Evolutionary conservation across 495 filamentous ascomycete species (phyloP).

Genomic region (Oleoguttula mirabilis): DNA sequence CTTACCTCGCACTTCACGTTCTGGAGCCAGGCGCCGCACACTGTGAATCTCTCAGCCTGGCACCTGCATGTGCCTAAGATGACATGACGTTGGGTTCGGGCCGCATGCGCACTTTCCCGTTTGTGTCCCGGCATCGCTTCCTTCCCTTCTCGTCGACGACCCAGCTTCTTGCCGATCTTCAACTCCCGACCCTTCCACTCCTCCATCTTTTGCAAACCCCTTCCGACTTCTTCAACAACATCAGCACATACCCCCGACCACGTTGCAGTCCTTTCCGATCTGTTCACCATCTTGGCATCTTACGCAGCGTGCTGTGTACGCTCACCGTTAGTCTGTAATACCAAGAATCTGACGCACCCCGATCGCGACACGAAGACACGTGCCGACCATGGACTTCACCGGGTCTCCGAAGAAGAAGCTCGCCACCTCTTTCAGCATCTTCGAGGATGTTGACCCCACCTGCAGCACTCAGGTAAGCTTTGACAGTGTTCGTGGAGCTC

Average conservation of each 20-base stretch:
- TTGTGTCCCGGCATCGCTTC: background rate
- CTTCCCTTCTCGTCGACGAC: background rate
- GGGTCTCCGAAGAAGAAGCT: slow-evolving; percentile 8
- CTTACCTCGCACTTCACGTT: too few relatives aligned
- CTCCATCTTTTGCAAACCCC: background rate
- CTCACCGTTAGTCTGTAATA: background rate
- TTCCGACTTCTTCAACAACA: background rate
- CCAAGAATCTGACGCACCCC: background rate
- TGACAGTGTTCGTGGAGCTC: background rate
- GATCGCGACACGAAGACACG: background rate
- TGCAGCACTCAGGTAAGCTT: slow-evolving; percentile 7
- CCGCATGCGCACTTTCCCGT: background rate
- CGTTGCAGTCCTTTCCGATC: background rate
- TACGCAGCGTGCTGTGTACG: background rate
- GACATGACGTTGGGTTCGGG: background rate
- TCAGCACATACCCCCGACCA: background rate
- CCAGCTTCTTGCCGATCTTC: background rate
- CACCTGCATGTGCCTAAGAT: too few relatives aligned
- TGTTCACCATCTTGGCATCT: background rate
- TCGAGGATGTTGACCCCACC: slow-evolving; percentile 9
- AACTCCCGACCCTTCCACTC: background rate
- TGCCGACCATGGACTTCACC: background rate
- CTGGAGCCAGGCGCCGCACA: too few relatives aligned
- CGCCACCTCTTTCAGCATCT: slow-evolving; percentile 14
- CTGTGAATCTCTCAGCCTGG: too few relatives aligned